Conservation (phyloP, 1,284 basidiomycete species). For the Peniophora sp. region DNA sequence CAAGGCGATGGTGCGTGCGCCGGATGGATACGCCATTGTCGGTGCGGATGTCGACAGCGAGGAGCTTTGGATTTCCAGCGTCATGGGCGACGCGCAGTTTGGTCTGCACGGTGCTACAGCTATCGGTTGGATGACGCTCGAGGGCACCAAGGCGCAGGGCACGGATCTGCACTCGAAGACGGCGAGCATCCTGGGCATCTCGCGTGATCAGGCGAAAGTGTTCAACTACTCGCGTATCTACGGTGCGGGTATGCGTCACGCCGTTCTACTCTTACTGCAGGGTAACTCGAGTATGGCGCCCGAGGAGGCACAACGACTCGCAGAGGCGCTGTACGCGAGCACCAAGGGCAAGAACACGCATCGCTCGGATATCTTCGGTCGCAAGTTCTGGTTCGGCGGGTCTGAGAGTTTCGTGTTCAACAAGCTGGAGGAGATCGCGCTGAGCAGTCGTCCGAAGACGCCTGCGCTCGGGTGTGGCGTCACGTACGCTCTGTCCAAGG, state of each 20-base stretch:
- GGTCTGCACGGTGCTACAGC: conserved; percentile 96
- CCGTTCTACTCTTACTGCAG: conserved; percentile 84
- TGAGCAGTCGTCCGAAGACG: conserved; percentile 82
- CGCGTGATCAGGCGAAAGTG: conserved; percentile 93
- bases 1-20: conserved; percentile 95
- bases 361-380: conserved; percentile 57
- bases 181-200: conserved; percentile 88
- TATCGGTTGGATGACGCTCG: conserved; percentile 99
- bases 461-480: conserved; percentile 94
- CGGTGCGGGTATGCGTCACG: conserved; percentile 94
- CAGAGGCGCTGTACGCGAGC: conserved; percentile 83
- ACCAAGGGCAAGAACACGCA: conserved; percentile 91
- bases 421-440: conserved; percentile 93
- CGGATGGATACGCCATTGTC: conserved; percentile 89
- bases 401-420: conserved; percentile 99
- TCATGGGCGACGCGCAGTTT: conserved; percentile 98
- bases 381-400: conserved; percentile 95
- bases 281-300: conserved; percentile 76
- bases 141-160: conserved; percentile 94
- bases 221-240: conserved; percentile 99
- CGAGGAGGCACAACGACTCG: conserved; percentile 75
- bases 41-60: conserved; percentile 99
- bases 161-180: conserved; percentile 98
- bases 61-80: conserved; percentile 98
- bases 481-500: conserved; percentile 86